A percentile compares a stretch with the other conserved stretches of the same genome.
Conservation (phyloP, 495 filamentous ascomycete species). For the Trichoderma orchidacearum region DNA sequence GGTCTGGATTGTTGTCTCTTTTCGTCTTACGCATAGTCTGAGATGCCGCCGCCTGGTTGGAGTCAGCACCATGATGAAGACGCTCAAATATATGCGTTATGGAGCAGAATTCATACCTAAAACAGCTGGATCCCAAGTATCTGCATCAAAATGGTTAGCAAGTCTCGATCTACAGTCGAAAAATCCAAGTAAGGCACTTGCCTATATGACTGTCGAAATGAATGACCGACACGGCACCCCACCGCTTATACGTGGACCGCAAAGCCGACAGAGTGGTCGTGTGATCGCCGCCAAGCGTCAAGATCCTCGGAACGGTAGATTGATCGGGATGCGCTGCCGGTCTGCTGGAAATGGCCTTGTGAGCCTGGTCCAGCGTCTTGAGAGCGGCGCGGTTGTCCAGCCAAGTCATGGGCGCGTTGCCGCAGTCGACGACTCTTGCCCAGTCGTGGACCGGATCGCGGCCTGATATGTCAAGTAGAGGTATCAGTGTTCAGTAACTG, state of each 20-base stretch:
- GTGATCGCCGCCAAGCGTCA: slow-evolving; percentile 58
- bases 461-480: slow-evolving; percentile 6
- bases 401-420: slow-evolving; percentile 57
- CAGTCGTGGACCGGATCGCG: slow-evolving; percentile 38
- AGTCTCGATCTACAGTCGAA: neutral
- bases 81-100: neutral
- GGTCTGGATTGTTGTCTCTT: no score
- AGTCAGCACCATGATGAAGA: neutral
- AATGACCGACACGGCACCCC: slow-evolving; percentile 54
- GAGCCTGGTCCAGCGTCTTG: slow-evolving; percentile 57
- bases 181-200: slow-evolving; percentile 1
- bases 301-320: slow-evolving; percentile 33
- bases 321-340: slow-evolving; percentile 17
- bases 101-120: slow-evolving; percentile 9
- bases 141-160: slow-evolving; percentile 18
- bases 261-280: slow-evolving; percentile 48
- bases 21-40: slow-evolving; percentile 24
- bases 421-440: slow-evolving; percentile 59
- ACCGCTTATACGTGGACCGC: slow-evolving; percentile 50
- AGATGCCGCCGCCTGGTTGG: slow-evolving; percentile 18
- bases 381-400: slow-evolving; percentile 64
- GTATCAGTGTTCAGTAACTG: neutral
- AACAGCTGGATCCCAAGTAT: slow-evolving; percentile 67
- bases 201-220: slow-evolving; percentile 62
- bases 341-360: slow-evolving; percentile 21